phyloP scores from a whole-genome alignment of 1,139 yeast species.

The Torulaspora pretoriensis region DNA sequence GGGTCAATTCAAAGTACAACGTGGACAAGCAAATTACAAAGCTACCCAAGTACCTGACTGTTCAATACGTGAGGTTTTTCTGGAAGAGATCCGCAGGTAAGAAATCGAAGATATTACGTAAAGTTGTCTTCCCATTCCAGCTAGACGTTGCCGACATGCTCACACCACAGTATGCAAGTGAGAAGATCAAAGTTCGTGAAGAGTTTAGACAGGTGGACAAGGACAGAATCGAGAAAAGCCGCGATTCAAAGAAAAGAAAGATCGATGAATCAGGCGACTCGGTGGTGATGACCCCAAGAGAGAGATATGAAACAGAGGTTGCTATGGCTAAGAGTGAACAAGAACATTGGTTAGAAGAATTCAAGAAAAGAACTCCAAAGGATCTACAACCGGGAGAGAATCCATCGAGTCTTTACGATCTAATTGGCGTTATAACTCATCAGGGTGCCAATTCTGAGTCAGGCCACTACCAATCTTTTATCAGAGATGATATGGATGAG shows the following conservation, averaged over 20 bases:
- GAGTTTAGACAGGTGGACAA: constrained; percentile 72
- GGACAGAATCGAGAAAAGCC: constrained; percentile 63
- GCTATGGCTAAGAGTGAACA: constrained; percentile 35
- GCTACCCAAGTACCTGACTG: constrained; percentile 82
- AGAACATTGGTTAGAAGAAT: constrained; percentile 40
- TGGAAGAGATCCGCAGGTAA: constrained; percentile 92
- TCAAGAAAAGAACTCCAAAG: constrained; percentile 37
- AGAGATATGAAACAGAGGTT: constrained; percentile 37
- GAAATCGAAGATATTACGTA: constrained; percentile 89
- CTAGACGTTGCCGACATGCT: constrained; percentile 83
- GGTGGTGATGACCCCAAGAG: constrained; percentile 37
- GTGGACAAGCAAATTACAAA: constrained; percentile 66
- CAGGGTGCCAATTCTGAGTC: constrained; percentile 95
- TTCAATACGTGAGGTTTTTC: constrained; percentile 89
- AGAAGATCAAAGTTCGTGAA: constrained; percentile 71
- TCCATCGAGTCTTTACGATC: constrained; percentile 82
- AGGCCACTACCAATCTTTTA: constrained; percentile 93
- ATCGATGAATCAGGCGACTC: constrained; percentile 37
- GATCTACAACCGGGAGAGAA: constrained; percentile 57
- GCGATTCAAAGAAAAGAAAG: constrained; percentile 72
- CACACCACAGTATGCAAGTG: constrained; percentile 64
- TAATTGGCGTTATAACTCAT: constrained; percentile 82
- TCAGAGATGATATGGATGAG: constrained; percentile 66
- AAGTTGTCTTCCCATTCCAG: constrained; percentile 91
- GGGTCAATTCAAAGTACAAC: constrained; percentile 65